Evolutionary conservation across 805 yeast species (phyloP), one percentile per base, ranked within the genome.

Genomic region (Kodamaea fukazawae): DNA sequence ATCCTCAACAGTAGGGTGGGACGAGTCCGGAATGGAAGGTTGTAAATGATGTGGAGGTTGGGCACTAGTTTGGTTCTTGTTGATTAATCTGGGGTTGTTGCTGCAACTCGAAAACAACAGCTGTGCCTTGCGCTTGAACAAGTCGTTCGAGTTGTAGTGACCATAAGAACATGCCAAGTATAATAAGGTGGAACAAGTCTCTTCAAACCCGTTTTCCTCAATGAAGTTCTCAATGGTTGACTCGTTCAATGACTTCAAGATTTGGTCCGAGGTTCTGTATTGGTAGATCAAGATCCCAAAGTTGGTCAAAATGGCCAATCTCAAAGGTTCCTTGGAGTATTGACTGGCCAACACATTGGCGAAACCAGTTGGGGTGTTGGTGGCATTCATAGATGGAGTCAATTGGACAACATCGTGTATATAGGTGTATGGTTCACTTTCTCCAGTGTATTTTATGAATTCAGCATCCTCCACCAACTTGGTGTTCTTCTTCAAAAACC

Each of bases 311-410:
- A 91, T 80, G 1, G 96, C 96, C 54, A 90, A 75, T 51, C 78
- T 79, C 33, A 85, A 73, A 0, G 86, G 79, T 13, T 73, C 70
- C 13, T 76, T 62, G 12, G 81, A 76, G 55, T 87, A 91, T 53
- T 90, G 97, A 5, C 91, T 81, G 1, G 96, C 95, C 60, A 86
- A 79, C 43, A 81, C 81, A 57, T 91, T 90, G 7, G 88, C 86
- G 56, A 81, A 87, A 2, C 96, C 96, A 50, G 71, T 78, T 14
- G 96, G 95, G 32, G 78, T 78, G 31, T 76, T 64, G 0, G 91
- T 75, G 1, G 95, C 87, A 53, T 78, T 76, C 71, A 83, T 83
- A 2, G 81, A 66, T 11, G 86, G 79, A 0, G 91, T 76, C 32
- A 86, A 54, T 45, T 83, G 86, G 12, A 80, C 76, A 46, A 90